A percentile compares a stretch with the other conserved stretches of the same genome.
phyloP scores from a whole-genome alignment of 768 basidiomycete species.

The Dendrothele bispora region DNA sequence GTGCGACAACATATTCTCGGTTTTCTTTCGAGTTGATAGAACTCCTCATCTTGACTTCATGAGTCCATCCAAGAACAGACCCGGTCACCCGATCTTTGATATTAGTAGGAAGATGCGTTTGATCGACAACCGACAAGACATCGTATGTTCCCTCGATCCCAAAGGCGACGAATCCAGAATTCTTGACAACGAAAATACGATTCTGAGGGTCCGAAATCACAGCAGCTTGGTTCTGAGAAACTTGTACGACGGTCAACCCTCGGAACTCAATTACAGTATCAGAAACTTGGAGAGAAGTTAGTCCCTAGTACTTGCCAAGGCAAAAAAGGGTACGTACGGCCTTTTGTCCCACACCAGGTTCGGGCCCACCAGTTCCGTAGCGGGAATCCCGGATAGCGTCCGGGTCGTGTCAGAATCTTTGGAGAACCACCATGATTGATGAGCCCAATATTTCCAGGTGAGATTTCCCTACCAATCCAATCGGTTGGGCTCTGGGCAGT shows the following conservation, averaged over 20 bases:
- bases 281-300: conserved; percentile 48
- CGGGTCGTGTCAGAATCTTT: conserved; percentile 71
- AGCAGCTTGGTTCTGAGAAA: conserved; percentile 82
- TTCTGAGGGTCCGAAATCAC: conserved; percentile 80
- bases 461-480: conserved; percentile 72
- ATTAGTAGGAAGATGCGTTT: conserved; percentile 67
- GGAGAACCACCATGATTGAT: conserved; percentile 84
- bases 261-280: conserved; percentile 81
- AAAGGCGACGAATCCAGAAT: conserved; percentile 76
- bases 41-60: conserved; percentile 80
- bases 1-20: conserved; percentile 75
- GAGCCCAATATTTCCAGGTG: conserved; percentile 70
- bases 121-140: conserved; percentile 81
- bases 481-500: conserved; percentile 62
- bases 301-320: conserved; percentile 1
- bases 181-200: conserved; percentile 78
- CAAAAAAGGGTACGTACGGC: conserved; percentile 43
- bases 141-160: conserved; percentile 77
- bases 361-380: conserved; percentile 86
- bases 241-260: conserved; percentile 82
- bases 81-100: conserved; percentile 66
- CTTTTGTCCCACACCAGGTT: conserved; percentile 65
- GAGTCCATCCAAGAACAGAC: conserved; percentile 65
- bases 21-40: conserved; percentile 39
- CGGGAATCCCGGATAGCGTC: conserved; percentile 76